Percentiles rank a stretch among this genome's conserved stretches.
phyloP scores from a whole-genome alignment of 805 yeast species.

The Groenewaldozyma salmanticensis region DNA sequence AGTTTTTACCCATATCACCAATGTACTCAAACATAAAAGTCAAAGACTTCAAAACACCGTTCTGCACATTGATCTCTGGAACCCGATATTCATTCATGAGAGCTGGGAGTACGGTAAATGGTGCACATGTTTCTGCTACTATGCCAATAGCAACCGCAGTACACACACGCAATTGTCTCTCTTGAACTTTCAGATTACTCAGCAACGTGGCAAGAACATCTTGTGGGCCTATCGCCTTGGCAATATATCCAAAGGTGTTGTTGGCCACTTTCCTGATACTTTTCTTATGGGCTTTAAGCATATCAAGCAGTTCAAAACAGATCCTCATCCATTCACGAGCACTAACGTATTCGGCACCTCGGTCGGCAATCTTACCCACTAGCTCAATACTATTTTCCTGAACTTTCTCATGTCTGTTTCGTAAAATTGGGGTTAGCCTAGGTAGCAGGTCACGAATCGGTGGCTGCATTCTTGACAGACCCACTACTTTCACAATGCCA shows the following conservation, averaged over 20 bases:
- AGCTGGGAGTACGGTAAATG: slow-evolving; percentile 90
- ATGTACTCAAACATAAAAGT: slow-evolving; percentile 89
- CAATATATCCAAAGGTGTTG: slow-evolving; percentile 81
- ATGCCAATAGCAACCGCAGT: slow-evolving; percentile 97
- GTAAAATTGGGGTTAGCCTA: slow-evolving; percentile 79
- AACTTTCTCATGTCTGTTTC: slow-evolving; percentile 83
- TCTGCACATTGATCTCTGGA: slow-evolving; percentile 88
- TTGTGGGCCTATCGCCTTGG: slow-evolving; percentile 91
- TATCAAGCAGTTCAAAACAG: slow-evolving; percentile 80
- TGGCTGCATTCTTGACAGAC: slow-evolving; percentile 59
- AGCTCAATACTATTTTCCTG: slow-evolving; percentile 73
- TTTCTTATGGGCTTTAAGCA: slow-evolving; percentile 72
- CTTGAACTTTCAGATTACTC: slow-evolving; percentile 82
- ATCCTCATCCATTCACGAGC: slow-evolving; percentile 98
- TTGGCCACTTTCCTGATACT: slow-evolving; percentile 78
- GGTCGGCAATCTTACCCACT: slow-evolving; percentile 72
- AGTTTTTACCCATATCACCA: slow-evolving; percentile 70
- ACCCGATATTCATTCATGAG: slow-evolving; percentile 90
- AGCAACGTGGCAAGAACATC: slow-evolving; percentile 80
- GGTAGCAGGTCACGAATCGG: slow-evolving; percentile 77
- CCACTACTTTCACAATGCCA: slow-evolving; percentile 51
- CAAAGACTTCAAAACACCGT: slow-evolving; percentile 86
- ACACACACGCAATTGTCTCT: slow-evolving; percentile 91
- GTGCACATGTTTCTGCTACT: slow-evolving; percentile 87
- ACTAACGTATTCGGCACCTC: slow-evolving; percentile 70